Base-by-base conservation (phyloP, 345 rosid species). In the Cardiospermum halicacabum region DNA sequence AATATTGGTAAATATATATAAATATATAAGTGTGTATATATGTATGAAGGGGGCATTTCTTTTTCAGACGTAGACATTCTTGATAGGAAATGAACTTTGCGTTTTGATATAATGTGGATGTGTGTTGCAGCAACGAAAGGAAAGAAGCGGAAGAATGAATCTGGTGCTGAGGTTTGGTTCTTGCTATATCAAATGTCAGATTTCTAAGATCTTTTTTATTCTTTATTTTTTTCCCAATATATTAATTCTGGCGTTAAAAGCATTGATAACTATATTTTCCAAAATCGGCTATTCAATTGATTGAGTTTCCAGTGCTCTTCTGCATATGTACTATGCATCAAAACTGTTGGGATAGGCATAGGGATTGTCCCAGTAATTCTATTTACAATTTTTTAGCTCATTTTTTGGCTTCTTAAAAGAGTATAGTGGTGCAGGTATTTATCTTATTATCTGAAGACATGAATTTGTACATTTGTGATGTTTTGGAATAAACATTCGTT, bases 91-190 rank as follows among this genome's bases (percentile, higher is more conserved):
- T 25, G 55, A 48, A 48, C 26, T 66, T 70, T 57, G 16, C 28
- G 56, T 54, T 62, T 27, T 60, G 34, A 64, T 56, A 37, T 30
- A n/a, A 36, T 47, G 28, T 31, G n/a, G 19, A 26, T 68, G 48
- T 70, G 64, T 70, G 49, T 75, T 82, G 82, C 89, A 91, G 96
- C 62, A 65, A 56, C 82, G 15, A 88, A 81, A 75, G 95, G 89
- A 69, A 91, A 84, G 86, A 94, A 87, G 85, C 89, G 96, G 69
- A 94, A 91, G 84, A 72, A 65, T 62, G 96, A 94, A 51, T 77
- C 92, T 18, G 82, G 84, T 30, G 66, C 74, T 72, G 97, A 94
- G 99, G 99, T 94, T 28, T 60, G 84, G 70, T 72, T 76, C 75
- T 63, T 65, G 24, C 36, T 56, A 25, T 18, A 51, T 62, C 67